Evolutionary conservation across 2,329 filamentous ascomycete genomes (phyloP).

Genomic region (Colletotrichum ledebouriae): DNA sequence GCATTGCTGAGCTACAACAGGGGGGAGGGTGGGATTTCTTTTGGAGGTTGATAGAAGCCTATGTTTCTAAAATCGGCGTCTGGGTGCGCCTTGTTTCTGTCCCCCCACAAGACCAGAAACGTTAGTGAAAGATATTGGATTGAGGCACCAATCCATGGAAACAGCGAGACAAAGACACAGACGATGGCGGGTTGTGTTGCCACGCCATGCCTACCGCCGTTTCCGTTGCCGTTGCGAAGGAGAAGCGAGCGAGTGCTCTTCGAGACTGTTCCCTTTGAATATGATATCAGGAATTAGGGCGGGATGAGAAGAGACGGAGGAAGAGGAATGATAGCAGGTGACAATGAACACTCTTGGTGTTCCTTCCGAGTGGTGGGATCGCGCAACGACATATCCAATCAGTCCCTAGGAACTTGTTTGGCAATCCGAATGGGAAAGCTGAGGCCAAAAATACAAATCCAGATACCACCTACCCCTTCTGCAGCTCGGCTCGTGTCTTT

Average conservation of each 20-base stretch:
- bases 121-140: slow-evolving; percentile 25
- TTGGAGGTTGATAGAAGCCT: not conserved
- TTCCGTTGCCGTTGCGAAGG: slow-evolving; percentile 26
- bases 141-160: slow-evolving; percentile 26
- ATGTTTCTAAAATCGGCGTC: slow-evolving; percentile 2
- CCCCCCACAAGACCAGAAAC: slow-evolving; percentile 22
- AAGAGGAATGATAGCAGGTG: slow-evolving; percentile 18
- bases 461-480: slow-evolving; percentile 28
- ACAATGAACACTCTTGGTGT: not conserved
- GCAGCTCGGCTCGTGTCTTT: slow-evolving; percentile 12
- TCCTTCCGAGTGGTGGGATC: slow-evolving; percentile 19
- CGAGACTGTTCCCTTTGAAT: slow-evolving; percentile 6
- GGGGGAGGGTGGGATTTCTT: not conserved
- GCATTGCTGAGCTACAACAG: not conserved
- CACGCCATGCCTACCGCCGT: slow-evolving; percentile 27
- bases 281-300: slow-evolving; percentile 11
- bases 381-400: slow-evolving; percentile 10
- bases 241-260: slow-evolving; percentile 4
- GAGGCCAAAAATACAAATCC: slow-evolving; percentile 21
- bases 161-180: slow-evolving; percentile 38
- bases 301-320: slow-evolving; percentile 36
- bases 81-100: slow-evolving; percentile 32
- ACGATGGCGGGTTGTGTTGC: slow-evolving; percentile 20
- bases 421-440: slow-evolving; percentile 7
- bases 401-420: slow-evolving; percentile 4